Evolutionary conservation across 2,329 filamentous ascomycete species (phyloP).

Genomic region (Colletotrichum cordylinicola): DNA sequence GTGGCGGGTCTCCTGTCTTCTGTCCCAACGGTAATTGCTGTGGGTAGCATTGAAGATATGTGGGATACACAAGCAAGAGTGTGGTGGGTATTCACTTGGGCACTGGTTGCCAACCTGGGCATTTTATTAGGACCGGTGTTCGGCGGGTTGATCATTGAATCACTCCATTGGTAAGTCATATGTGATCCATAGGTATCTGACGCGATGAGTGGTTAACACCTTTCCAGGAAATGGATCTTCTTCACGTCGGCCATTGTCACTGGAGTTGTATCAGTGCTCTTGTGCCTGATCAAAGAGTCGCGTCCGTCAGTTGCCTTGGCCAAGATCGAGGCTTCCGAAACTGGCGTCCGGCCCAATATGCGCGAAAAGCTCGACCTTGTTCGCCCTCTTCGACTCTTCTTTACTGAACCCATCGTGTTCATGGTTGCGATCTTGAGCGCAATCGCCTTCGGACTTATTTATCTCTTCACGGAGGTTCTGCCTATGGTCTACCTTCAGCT

Average conservation of each 20-base stretch:
- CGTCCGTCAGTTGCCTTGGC: conserved; percentile 1
- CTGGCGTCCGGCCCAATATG: neutral
- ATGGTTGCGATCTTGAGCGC: neutral
- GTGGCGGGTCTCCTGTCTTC: neutral
- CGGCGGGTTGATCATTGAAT: neutral
- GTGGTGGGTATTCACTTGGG: conserved; percentile 6
- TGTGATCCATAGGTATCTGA: rapidly evolving
- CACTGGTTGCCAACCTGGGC: neutral
- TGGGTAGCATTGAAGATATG: conserved; percentile 5
- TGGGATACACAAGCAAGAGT: neutral
- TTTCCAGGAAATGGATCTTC: neutral
- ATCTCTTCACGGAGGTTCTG: conserved; percentile 3
- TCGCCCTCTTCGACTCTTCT: neutral
- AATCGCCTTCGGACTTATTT: neutral
- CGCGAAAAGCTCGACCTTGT: conserved; percentile 2
- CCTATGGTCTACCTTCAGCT: neutral
- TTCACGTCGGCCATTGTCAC: conserved; percentile 1
- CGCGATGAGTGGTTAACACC: neutral
- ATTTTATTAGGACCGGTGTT: neutral
- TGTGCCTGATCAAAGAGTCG: conserved; percentile 2
- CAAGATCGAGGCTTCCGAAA: neutral
- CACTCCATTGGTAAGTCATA: neutral
- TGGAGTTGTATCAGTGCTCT: neutral
- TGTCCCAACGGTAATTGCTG: neutral
- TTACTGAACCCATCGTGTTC: conserved; percentile 10